These are phyloP conservation scores for Meyerozyma smithsonii DNA, from an alignment of 1,139 yeast genomes.

Conservation along the genomic window DNA sequence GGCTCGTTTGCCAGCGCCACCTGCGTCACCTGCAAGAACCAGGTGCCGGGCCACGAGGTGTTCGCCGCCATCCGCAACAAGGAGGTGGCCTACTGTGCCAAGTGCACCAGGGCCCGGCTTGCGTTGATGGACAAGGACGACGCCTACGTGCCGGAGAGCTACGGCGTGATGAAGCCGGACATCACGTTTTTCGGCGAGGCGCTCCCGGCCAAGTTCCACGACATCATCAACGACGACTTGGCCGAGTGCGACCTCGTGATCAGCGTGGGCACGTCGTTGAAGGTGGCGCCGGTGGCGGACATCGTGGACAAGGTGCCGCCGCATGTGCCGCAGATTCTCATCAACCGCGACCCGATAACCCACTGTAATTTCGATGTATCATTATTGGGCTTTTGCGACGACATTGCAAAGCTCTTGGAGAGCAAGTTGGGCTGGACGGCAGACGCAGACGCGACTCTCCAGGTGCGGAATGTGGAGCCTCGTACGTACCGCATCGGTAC, in stretches of 20 bases:
- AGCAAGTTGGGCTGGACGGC: not conserved
- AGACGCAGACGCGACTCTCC: not conserved
- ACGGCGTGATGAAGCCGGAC: constrained; percentile 79
- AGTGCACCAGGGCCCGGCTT: constrained; percentile 42
- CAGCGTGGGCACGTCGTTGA: constrained; percentile 89
- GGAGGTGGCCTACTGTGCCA: constrained; percentile 69
- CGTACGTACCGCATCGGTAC: too few relatives aligned
- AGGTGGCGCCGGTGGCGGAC: constrained; percentile 95
- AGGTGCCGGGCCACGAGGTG: constrained; percentile 64
- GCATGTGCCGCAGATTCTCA: constrained; percentile 75
- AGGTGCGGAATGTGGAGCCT: too few relatives aligned
- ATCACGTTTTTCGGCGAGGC: constrained; percentile 93
- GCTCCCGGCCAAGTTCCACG: constrained; percentile 46
- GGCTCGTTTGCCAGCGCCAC: constrained; percentile 94
- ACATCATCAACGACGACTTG: constrained; percentile 14
- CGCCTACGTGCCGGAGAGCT: constrained; percentile 14
- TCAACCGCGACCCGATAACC: constrained; percentile 74
- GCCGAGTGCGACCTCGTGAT: constrained; percentile 67
- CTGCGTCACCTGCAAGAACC: constrained; percentile 72
- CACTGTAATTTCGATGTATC: constrained; percentile 69
- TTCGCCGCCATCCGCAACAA: constrained; percentile 56
- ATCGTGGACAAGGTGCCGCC: constrained; percentile 68
- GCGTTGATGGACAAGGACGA: constrained; percentile 14
- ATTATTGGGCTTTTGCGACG: constrained; percentile 83
- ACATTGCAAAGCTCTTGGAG: constrained; percentile 46